phyloP scores from a whole-genome alignment of 2,329 filamentous ascomycete genomes.

The Ceratocystis albifundus region DNA sequence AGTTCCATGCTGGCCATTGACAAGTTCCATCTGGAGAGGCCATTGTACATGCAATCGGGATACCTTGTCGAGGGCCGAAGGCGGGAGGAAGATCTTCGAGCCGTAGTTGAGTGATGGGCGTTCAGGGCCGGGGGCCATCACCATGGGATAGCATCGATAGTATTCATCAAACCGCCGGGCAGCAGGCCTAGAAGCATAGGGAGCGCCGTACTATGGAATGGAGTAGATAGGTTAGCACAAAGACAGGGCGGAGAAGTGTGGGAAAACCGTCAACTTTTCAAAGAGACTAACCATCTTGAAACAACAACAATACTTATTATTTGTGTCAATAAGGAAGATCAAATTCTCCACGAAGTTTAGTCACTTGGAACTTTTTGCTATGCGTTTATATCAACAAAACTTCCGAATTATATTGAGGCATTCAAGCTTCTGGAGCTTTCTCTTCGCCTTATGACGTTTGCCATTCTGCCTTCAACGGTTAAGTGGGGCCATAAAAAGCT shows the following conservation, averaged over 20 bases:
- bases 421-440: background rate
- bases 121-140: constrained; percentile 85
- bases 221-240: background rate
- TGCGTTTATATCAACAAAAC: no score
- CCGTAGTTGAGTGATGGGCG: constrained; percentile 86
- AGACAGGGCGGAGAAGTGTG: background rate
- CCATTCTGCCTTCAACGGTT: constrained; percentile 16
- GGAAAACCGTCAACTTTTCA: background rate
- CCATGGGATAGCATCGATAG: constrained; percentile 91
- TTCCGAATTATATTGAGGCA: no score
- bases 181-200: constrained; percentile 37
- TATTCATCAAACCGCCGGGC: constrained; percentile 90
- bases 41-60: constrained; percentile 93
- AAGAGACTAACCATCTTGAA: constrained; percentile 15
- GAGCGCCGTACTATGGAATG: constrained; percentile 14
- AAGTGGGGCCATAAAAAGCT: constrained; percentile 11
- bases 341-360: no score
- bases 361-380: no score
- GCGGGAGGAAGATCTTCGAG: constrained; percentile 95
- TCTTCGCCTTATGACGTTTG: constrained; percentile 20
- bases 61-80: constrained; percentile 91
- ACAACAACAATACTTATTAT: background rate
- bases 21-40: constrained; percentile 91
- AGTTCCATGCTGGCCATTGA: constrained; percentile 69
- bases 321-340: no score